Conservation (phyloP, 176 grass and related monocot species). For the Triticum urartu region DNA sequence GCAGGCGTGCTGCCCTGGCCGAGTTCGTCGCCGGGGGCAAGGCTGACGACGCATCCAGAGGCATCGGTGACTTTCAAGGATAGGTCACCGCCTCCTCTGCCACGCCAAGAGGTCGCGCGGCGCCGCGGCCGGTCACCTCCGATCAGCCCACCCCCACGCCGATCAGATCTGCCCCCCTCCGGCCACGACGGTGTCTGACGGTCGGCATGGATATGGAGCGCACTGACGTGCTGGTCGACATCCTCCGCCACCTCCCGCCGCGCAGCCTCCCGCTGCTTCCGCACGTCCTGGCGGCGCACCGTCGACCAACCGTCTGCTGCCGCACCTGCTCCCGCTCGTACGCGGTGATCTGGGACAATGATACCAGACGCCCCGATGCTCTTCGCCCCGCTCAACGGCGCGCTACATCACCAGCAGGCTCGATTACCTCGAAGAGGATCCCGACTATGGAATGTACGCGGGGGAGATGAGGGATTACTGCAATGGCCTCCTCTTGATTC, state of each 20-base stretch:
- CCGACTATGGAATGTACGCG: not conserved
- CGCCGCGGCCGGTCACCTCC: too few relatives aligned
- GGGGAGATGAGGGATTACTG: not conserved
- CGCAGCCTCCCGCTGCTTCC: not conserved
- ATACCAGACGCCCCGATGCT: not conserved
- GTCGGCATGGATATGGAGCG: not conserved
- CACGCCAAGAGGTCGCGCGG: too few relatives aligned
- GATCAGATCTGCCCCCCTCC: too few relatives aligned
- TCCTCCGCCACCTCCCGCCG: not conserved
- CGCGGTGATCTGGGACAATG: not conserved
- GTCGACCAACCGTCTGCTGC: not conserved
- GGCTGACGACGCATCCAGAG: too few relatives aligned
- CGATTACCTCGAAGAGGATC: not conserved
- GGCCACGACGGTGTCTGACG: not conserved
- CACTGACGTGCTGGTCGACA: not conserved
- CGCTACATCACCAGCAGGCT: not conserved
- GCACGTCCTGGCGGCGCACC: not conserved
- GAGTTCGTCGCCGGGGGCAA: too few relatives aligned
- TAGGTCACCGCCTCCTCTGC: too few relatives aligned
- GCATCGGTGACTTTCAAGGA: too few relatives aligned
- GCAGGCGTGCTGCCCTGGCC: too few relatives aligned
- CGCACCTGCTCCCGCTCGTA: not conserved
- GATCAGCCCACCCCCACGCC: too few relatives aligned
- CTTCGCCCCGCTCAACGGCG: not conserved
- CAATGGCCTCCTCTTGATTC: not conserved